These are phyloP conservation scores for Trichaptum fuscoviolaceum DNA, from an alignment of 768 basidiomycete species.

Conservation along the genomic window DNA sequence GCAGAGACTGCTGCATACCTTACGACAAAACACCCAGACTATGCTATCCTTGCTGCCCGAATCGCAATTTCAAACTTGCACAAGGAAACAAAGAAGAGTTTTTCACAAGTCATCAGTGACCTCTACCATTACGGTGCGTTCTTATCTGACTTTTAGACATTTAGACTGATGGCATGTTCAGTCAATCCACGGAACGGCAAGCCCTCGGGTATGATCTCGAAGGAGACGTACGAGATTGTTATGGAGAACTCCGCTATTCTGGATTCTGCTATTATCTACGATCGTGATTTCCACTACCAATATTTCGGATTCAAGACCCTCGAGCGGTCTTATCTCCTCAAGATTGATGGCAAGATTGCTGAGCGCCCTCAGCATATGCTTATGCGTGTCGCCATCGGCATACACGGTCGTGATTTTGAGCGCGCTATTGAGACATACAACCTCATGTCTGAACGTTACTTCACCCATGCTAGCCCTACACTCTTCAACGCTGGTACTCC, in stretches of 20 bases:
- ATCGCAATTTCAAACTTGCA: constrained; percentile 98
- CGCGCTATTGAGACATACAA: constrained; percentile 89
- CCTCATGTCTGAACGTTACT: constrained; percentile 97
- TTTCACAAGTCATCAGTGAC: constrained; percentile 88
- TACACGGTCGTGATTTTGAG: constrained; percentile 87
- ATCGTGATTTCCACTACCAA: constrained; percentile 97
- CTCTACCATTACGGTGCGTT: constrained; percentile 78
- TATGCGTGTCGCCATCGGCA: constrained; percentile 98
- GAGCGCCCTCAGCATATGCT: constrained; percentile 99
- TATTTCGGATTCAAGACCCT: constrained; percentile 99
- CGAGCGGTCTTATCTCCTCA: constrained; percentile 94
- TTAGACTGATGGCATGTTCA: constrained; percentile 18
- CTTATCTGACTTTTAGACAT: background rate
- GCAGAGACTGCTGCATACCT: constrained; percentile 97
- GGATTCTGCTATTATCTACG: constrained; percentile 95
- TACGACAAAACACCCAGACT: constrained; percentile 96
- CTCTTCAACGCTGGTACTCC: constrained; percentile 98
- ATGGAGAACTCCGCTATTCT: constrained; percentile 74
- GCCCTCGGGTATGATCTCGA: constrained; percentile 85
- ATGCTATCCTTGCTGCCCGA: constrained; percentile 95
- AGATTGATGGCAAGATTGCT: constrained; percentile 89
- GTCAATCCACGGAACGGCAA: constrained; percentile 95
- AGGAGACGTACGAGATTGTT: constrained; percentile 79
- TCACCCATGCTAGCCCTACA: constrained; percentile 96
- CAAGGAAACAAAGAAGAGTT: constrained; percentile 98